Base-by-base conservation (phyloP, 305 asterid genomes). In the Fraxinus baroniana region DNA sequence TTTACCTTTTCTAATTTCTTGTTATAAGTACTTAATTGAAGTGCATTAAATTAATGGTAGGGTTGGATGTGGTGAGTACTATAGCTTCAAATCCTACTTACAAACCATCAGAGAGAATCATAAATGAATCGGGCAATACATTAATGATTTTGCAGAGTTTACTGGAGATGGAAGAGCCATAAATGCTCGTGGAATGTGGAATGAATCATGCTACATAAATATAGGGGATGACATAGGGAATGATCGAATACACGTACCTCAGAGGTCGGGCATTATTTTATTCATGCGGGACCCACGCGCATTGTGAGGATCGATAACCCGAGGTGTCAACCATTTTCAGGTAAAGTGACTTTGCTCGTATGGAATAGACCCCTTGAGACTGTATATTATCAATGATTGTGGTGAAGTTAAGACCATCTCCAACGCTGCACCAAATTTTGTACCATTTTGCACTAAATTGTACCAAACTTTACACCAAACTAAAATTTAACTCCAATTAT, bases 101-200 rank as follows among this genome's bases (percentile, higher is more conserved):
- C 74, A 95, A 89, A 86, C 97, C 98, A 41, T 89, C 89, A 0
- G 90, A 92, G 76, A 90, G 91, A 5, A 91, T 95, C 81, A 85
- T n/a, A n/a, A n/a, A n/a, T n/a, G n/a, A n/a, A n/a, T n/a, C n/a
- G n/a, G 87, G 18, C 97, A 93, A 76, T 93, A 95, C 85, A 93
- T 35, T 5, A 35, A 32, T 64, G 97, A 92, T 80, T 85, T 93
- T 24, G 98, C 97, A 92, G 91, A 92, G 91, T 91, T 91, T 74
- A 39, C 93, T 26, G 98, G 98, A 78, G 98, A 95, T 66, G 98
- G 88, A 72, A 90, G 98, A 86, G 98, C 98, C 17, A 95, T 90
- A 85, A 88, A 17, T 17, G 98, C 98, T 36, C 91, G 98, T 1
- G 93, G 30, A 26, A 26, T 26, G 1, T 26, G 30, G 30, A 26